Evolutionary conservation across 1,139 yeast genomes (phyloP), one percentile per base, ranked within the genome.

Genomic region (Scheffersomyces quercinus): DNA sequence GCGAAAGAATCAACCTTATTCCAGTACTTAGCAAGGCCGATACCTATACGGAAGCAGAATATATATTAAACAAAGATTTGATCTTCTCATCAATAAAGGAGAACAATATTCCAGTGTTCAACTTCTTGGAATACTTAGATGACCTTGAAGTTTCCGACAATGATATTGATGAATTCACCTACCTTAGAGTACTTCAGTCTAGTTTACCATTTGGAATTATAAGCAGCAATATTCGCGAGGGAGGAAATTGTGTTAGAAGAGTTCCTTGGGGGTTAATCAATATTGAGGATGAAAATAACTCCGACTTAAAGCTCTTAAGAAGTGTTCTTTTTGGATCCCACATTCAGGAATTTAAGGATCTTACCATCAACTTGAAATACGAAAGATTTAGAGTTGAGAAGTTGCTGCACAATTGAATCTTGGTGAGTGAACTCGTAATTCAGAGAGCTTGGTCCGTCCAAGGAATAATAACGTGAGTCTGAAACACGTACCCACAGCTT

Each of bases 1-100:
- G 82, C 5, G 59, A 67, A 28, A 73, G 74, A 48, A 82, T 78
- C 28, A 83, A 83, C 56, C 65, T 84, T 5, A 65, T 84, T 30
- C 84, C 88, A 1, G 64, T 83, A 10, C 65, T 83, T 44, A 67
- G 79, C 20, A 79, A 83, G 53, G 74, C 85, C 1, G 90, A 84
- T 58, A 61, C 78, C 3, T 66, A 82, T 40, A 82, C 84, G 0
- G 65, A 60, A 13, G 58, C 59, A 2, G 88, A 83, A 52, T 52
- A 80, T 41, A 43, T 41, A 11, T 55, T 63, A 31, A 75, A 74
- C 60, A 81, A 78, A 59, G 53, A 62, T 40, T 54, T 70, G 41
- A 70, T 83, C 35, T 60, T 64, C 50, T 60, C 65, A 36, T 81
- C 77, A 49, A 70, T 83, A 20, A 60, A 59, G 37, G 58, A 64